Evolutionary conservation across 805 yeast genomes (phyloP).

Genomic region (Hanseniaspora taiwanica): DNA sequence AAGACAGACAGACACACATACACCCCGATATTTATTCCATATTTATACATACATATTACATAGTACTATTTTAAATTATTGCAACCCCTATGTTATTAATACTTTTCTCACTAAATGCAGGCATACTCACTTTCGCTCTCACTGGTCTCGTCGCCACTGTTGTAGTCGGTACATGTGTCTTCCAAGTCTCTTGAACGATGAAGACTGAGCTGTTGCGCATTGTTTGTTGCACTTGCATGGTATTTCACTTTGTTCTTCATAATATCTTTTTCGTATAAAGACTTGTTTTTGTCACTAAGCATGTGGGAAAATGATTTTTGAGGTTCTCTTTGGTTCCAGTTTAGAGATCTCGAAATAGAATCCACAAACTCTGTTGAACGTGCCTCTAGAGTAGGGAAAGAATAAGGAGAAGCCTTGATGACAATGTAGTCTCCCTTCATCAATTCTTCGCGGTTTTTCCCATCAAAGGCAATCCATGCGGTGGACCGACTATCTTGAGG

Average conservation of each 20-base stretch:
- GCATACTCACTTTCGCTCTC: not conserved
- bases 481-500: conserved; percentile 75
- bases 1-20: no score
- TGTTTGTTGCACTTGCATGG: not conserved
- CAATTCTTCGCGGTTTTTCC: conserved; percentile 74
- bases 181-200: not conserved
- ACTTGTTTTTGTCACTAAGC: conserved; percentile 42
- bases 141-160: not conserved
- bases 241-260: not conserved
- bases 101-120: not conserved
- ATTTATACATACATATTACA: not conserved
- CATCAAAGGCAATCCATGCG: conserved; percentile 97
- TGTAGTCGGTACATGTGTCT: not conserved
- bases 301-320: conserved; percentile 69
- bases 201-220: not conserved
- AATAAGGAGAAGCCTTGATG: conserved; percentile 74
- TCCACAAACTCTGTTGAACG: conserved; percentile 69
- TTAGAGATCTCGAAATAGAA: conserved; percentile 69
- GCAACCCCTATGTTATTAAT: no score
- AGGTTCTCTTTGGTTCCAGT: conserved; percentile 87
- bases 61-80: no score
- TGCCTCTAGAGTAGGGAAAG: conserved; percentile 84
- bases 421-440: conserved; percentile 75
- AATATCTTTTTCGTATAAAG: conserved; percentile 25
- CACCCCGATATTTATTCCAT: not conserved